Conservation (phyloP, 1,139 yeast species). For the Scheffersomyces lignicola region DNA sequence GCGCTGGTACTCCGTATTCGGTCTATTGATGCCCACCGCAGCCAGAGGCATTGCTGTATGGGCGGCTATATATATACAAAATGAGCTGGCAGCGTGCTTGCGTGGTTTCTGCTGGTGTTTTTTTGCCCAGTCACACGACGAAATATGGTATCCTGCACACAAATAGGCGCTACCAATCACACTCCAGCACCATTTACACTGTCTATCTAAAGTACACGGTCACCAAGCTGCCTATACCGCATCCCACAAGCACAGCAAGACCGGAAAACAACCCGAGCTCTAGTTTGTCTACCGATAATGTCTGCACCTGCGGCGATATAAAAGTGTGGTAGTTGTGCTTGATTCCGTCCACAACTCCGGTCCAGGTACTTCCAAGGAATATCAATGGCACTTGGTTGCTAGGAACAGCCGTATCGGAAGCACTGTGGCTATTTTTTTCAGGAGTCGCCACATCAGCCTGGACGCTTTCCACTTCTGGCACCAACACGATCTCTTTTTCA, state of each 20-base stretch:
- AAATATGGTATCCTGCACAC: conserved; percentile 3
- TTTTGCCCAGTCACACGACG: too few species aligned
- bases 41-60: too few species aligned
- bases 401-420: too few species aligned
- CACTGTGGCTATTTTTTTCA: too few species aligned
- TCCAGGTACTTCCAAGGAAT: conserved; percentile 16
- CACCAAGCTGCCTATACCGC: conserved; percentile 23
- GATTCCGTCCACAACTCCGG: conserved; percentile 14
- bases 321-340: conserved; percentile 18
- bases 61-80: too few species aligned
- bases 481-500: conserved; percentile 11
- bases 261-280: conserved; percentile 25
- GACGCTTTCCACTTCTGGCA: conserved; percentile 14
- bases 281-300: conserved; percentile 21
- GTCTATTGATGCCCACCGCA: too few species aligned
- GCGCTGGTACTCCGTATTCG: too few species aligned
- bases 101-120: too few species aligned
- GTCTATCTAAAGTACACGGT: conserved; percentile 14
- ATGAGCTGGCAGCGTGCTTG: too few species aligned
- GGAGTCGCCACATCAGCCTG: too few species aligned
- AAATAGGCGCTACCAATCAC: too few species aligned
- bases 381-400: conserved; percentile 5
- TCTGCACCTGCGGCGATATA: conserved; percentile 17
- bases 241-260: conserved; percentile 19
- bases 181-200: too few species aligned